These are phyloP conservation scores for Pseudozyma sp. DNA, from an alignment of 1,284 basidiomycete genomes.

Conservation along the genomic window DNA sequence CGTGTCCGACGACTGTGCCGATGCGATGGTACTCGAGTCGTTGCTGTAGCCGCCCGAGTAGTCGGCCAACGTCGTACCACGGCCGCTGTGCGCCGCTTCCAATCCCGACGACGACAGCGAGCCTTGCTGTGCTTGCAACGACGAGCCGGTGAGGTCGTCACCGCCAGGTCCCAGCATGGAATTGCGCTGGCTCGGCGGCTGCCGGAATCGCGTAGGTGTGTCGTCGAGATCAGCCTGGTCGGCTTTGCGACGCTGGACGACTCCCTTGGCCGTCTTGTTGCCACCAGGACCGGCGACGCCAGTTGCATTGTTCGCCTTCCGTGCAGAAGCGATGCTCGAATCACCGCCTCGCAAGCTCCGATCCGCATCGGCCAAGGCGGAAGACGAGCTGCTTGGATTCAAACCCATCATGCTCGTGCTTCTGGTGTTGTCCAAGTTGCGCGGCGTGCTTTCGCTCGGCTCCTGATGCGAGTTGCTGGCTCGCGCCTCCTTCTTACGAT, in stretches of 20 bases:
- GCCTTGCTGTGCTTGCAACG: slow-evolving; percentile 35
- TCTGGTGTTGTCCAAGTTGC: slow-evolving; percentile 17
- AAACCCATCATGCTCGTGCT: slow-evolving; percentile 31
- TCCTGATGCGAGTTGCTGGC: slow-evolving; percentile 33
- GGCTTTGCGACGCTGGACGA: slow-evolving; percentile 33
- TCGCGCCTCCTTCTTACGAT: slow-evolving; percentile 48
- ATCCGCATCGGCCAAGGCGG: slow-evolving; percentile 37
- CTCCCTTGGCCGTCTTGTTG: slow-evolving; percentile 18
- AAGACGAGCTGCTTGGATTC: slow-evolving; percentile 34
- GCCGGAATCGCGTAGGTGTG: slow-evolving; percentile 41
- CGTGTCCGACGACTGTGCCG: slow-evolving; percentile 24
- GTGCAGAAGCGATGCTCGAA: slow-evolving; percentile 20
- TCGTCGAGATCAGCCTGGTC: slow-evolving; percentile 49
- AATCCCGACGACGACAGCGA: slow-evolving; percentile 35
- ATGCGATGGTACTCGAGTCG: slow-evolving; percentile 38
- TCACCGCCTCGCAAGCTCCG: slow-evolving; percentile 23
- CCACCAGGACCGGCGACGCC: slow-evolving; percentile 5
- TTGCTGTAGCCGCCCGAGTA: slow-evolving; percentile 38
- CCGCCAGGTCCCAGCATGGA: slow-evolving; percentile 31
- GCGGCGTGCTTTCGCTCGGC: slow-evolving; percentile 28
- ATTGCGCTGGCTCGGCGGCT: slow-evolving; percentile 33
- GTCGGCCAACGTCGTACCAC: slow-evolving; percentile 27
- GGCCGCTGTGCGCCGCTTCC: slow-evolving; percentile 39
- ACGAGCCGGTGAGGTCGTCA: slow-evolving; percentile 24
- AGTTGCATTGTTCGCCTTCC: slow-evolving; percentile 18